phyloP scores from a whole-genome alignment of 2,329 filamentous ascomycete genomes.

The Xylaria multiplex region DNA sequence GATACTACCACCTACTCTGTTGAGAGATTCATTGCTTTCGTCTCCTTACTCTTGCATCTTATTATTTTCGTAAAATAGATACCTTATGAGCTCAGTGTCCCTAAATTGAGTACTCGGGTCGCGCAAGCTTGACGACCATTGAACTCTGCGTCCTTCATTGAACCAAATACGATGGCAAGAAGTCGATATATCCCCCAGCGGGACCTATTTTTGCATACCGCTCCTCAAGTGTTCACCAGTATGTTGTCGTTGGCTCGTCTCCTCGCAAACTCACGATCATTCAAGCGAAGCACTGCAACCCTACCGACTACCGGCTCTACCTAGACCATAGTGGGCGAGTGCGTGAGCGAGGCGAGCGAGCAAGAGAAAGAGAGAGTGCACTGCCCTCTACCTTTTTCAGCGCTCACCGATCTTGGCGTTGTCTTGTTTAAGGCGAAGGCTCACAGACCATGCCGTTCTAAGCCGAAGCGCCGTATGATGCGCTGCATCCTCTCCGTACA shows the following conservation, averaged over 20 bases:
- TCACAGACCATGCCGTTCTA: conserved; percentile 20
- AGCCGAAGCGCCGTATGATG: conserved; percentile 25
- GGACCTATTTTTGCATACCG: conserved; percentile 12
- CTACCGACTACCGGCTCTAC: conserved; percentile 1
- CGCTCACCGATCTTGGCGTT: conserved; percentile 30
- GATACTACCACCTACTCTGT: conserved; percentile 26
- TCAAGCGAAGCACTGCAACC: conserved; percentile 30
- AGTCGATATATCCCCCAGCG: conserved; percentile 19
- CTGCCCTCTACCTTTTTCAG: conserved; percentile 32
- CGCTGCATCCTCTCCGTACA: conserved; percentile 12
- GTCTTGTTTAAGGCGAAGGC: conserved; percentile 16
- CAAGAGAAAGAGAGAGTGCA: conserved; percentile 18
- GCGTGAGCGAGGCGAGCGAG: conserved; percentile 7
- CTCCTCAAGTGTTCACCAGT: not conserved
- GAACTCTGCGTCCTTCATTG: conserved; percentile 7
- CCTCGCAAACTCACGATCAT: conserved; percentile 13
- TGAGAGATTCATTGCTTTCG: conserved; percentile 25
- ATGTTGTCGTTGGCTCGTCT: not conserved
- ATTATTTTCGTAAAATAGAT: conserved; percentile 15
- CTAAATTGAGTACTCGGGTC: conserved; percentile 4
- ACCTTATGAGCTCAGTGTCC: conserved; percentile 2
- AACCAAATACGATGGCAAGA: conserved; percentile 1
- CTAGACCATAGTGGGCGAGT: not conserved
- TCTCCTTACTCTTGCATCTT: conserved; percentile 27
- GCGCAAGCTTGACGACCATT: conserved; percentile 11